Percentiles rank a stretch among this genome's conserved stretches.
Evolutionary conservation across 73 alveolate genomes (phyloP).

Genomic region (Breviolum minutum): DNA sequence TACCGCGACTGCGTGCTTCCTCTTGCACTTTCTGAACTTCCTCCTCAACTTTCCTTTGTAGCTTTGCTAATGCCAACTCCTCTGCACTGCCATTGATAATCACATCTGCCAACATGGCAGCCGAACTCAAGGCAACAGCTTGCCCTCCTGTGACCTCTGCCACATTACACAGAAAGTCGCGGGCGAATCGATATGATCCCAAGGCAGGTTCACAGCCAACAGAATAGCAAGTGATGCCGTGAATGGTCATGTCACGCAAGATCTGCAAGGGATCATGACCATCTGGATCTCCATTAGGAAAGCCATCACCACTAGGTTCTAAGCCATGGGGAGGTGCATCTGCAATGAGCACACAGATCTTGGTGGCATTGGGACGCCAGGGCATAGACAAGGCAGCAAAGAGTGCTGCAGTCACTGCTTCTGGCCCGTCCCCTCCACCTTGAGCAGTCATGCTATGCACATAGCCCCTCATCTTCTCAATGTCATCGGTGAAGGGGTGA

Average conservation of each 20-base stretch:
- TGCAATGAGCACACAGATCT: constrained; percentile 88
- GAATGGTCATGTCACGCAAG: constrained; percentile 75
- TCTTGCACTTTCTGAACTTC: constrained; percentile 58
- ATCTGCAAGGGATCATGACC: constrained; percentile 83
- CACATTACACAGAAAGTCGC: constrained; percentile 86
- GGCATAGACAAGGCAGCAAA: constrained; percentile 50
- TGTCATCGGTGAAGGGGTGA: constrained; percentile 32
- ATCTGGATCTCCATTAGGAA: constrained; percentile 85
- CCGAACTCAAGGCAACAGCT: constrained; percentile 85
- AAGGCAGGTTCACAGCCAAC: constrained; percentile 85
- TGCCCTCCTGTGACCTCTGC: constrained; percentile 92
- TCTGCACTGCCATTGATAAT: constrained; percentile 93
- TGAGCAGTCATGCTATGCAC: constrained; percentile 30
- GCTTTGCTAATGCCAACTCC: constrained; percentile 75
- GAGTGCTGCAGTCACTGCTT: constrained; percentile 80
- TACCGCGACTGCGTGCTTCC: constrained; percentile 12
- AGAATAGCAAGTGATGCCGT: constrained; percentile 68
- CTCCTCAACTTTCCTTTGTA: constrained; percentile 80
- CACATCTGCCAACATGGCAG: constrained; percentile 79
- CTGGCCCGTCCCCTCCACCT: constrained; percentile 94
- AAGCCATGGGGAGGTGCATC: constrained; percentile 95
- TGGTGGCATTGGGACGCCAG: constrained; percentile 94
- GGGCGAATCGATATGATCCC: constrained; percentile 50
- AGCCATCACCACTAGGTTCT: constrained; percentile 91
- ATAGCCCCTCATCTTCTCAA: constrained; percentile 48